Evolutionary conservation across 495 filamentous ascomycete genomes (phyloP), one percentile per base, ranked within the genome.

Genomic region (Polyplosphaeria fusca): DNA sequence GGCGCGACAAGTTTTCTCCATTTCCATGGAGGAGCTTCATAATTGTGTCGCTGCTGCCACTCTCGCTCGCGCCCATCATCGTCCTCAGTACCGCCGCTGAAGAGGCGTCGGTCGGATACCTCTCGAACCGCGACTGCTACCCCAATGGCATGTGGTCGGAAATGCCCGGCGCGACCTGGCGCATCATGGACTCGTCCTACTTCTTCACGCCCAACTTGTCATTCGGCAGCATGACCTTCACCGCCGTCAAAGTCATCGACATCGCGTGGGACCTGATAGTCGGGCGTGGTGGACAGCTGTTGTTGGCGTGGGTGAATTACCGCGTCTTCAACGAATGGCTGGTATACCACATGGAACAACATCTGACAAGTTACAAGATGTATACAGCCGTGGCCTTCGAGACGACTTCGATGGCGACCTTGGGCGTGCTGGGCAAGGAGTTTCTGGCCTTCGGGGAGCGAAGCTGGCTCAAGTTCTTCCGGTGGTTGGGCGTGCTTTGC

Each of bases 161-260:
- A 30, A 12, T 22, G 5, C 30, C 16, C 11, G 51, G 43, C 19
- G 58, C 58, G n/a, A 61, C 58, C 13, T 61, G 58, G 58, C 50
- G 58, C 1, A 61, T 61, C 24, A 61, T 61, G 58, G 58, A 61
- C 28, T 61, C 58, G 5, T 32, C 35, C 1, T 61, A 61, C 44
- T 61, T 61, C 39, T 61, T 61, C 39, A 55, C 52, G 47, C 59
- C 54, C 24, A 63, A 63, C 40, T 71, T 86, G 82, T 63, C 81
- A 73, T 50, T 75, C 74, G 41, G 66, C 70, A 58, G 47, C 5
- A 47, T 64, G 22, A 55, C 51, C 22, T 69, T 68, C 41, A 57
- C 55, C 12, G 41, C 46, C 25, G 68, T 54, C 9, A 70, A 70
- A 44, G 42, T 64, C 24, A 66, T 66, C 37, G 67, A 70, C 43